Evolutionary conservation across 2,329 filamentous ascomycete species (phyloP), one percentile per base, ranked within the genome.

Genomic region (Alternaria alternata): DNA sequence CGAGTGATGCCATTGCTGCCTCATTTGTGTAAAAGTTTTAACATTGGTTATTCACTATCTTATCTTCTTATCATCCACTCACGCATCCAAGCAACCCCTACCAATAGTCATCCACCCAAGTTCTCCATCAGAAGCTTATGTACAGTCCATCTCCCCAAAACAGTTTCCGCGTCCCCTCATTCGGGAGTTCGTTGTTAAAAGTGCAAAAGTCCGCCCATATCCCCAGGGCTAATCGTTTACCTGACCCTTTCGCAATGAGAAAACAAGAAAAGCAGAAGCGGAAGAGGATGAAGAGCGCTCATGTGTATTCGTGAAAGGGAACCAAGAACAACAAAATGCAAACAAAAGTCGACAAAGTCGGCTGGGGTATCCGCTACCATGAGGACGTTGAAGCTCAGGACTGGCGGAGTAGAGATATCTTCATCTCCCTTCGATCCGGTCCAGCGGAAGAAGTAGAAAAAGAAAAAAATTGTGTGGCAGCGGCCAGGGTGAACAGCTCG

Each of bases 11-110:
- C 8, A 41, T 20, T 9, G 9, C 38, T 41, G 38, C 9, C 9
- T 22, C n/a, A 5, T 11, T 14, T 22, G 38, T 22, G 18, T 22
- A 34, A 8, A 48, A 48, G 16, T 24, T 34, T 51, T 18, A 18
- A 38, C n/a, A 51, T 41, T 41, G 49, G 34, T 51, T 51, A 16
- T 51, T 51, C 24, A n/a, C 24, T 30, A 51, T 51, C 34, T 38
- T 28, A 26, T 41, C 22, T 30, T 9, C 34, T 24, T 24, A 24
- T 7, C 36, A 14, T 24, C 32, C 48, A 28, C 7, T 20, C 30
- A 20, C 5, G 4, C 43, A 47, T 24, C n/a, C 49, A 51, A 41
- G 12, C n/a, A 41, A 14, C 28, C 22, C 43, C 8, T n/a, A 26
- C 24, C 43, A 30, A 47, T 0, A 30, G 11, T 30, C 20, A 24